phyloP scores from a whole-genome alignment of 805 yeast genomes.

The Maudiozyma saulgeensis region DNA sequence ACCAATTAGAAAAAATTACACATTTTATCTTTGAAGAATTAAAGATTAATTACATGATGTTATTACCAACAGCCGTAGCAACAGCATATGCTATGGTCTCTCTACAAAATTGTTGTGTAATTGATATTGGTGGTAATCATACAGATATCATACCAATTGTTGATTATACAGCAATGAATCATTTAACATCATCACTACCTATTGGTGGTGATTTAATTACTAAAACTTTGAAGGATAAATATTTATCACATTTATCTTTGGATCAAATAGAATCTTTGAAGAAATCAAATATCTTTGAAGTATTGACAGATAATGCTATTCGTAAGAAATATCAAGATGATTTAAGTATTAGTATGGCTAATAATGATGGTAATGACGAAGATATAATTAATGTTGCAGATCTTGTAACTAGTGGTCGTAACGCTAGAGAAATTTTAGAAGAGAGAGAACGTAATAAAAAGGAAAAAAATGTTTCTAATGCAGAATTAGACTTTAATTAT shows the following conservation, averaged over 20 bases:
- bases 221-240: slow-evolving; percentile 33
- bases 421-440: slow-evolving; percentile 60
- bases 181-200: slow-evolving; percentile 40
- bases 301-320: slow-evolving; percentile 58
- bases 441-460: slow-evolving; percentile 44
- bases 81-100: slow-evolving; percentile 66
- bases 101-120: slow-evolving; percentile 55
- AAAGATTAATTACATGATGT: slow-evolving; percentile 61
- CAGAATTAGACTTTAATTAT: slow-evolving; percentile 61
- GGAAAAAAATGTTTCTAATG: slow-evolving; percentile 38
- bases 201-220: slow-evolving; percentile 64
- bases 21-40: slow-evolving; percentile 66
- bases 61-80: slow-evolving; percentile 60
- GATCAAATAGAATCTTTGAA: slow-evolving; percentile 69
- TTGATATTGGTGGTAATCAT: slow-evolving; percentile 70
- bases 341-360: slow-evolving; percentile 32
- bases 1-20: slow-evolving; percentile 58
- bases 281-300: slow-evolving; percentile 66
- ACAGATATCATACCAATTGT: slow-evolving; percentile 75
- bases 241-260: slow-evolving; percentile 49
- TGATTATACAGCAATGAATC: slow-evolving; percentile 54
- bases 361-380: slow-evolving; percentile 31
- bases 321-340: slow-evolving; percentile 44
- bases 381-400: slow-evolving; percentile 84
- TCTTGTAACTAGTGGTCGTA: slow-evolving; percentile 63